phyloP scores from a whole-genome alignment of 2,329 filamentous ascomycete genomes.

The Sporothrix globosa region DNA sequence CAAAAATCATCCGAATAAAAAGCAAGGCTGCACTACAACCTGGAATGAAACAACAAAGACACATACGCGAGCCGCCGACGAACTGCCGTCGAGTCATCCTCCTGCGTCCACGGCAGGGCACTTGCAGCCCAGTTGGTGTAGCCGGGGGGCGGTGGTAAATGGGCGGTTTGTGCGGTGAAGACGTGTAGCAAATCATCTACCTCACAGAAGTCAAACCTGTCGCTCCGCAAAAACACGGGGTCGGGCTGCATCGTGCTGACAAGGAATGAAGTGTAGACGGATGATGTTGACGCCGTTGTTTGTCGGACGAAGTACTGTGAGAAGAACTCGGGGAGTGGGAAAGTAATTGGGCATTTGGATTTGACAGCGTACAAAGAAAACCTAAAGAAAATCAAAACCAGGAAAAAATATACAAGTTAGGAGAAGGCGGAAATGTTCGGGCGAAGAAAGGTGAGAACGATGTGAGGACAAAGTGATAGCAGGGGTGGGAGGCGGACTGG shows the following conservation, averaged over 20 bases:
- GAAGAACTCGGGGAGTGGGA: neutral
- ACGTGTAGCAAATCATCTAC: neutral
- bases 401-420: neutral
- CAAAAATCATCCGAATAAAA: neutral
- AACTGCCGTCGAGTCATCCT: neutral
- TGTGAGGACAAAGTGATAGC: neutral
- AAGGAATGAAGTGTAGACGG: neutral
- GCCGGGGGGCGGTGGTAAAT: neutral
- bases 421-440: neutral
- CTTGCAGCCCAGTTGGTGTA: neutral
- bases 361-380: neutral
- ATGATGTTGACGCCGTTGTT: neutral
- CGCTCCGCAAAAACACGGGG: neutral
- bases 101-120: neutral
- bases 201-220: neutral
- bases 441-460: neutral
- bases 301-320: neutral
- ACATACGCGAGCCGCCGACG: constrained; percentile 19
- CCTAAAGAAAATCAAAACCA: neutral
- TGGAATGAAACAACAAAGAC: neutral
- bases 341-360: neutral
- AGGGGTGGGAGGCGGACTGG: neutral
- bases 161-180: neutral
- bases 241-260: neutral
- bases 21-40: constrained; percentile 8